Evolutionary conservation across 176 grass and related monocot species (phyloP), one percentile per base, ranked within the genome.

Genomic region (Tillandsia leiboldiana): DNA sequence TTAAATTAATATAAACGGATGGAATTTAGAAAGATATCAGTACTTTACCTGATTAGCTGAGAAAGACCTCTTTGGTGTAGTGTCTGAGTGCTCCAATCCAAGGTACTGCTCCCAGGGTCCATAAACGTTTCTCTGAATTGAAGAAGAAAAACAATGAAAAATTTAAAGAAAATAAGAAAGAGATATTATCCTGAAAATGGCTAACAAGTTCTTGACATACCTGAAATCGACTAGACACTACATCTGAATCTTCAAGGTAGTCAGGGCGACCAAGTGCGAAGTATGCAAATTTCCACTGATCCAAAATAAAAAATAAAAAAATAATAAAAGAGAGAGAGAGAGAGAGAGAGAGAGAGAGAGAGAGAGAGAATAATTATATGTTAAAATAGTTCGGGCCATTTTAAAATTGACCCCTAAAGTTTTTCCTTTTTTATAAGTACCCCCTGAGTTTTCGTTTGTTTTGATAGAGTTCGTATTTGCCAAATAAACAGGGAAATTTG

Each of bases 261-360:
- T 91, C 89, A 57, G 73, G 22, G 20, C 85, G 82, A 64, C 71
- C 65, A n/a, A 69, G 66, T 33, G 73, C 72, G 65, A 91, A 61
- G 74, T 67, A 70, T 61, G 85, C 85, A 80, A 91, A 82, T 67
- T 88, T 91, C 89, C 89, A 91, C 89, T 91, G 73, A 53, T 66
- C 69, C 12, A 79, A 79, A 78, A 26, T 33, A 83, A 59, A 15
- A 69, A 59, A 48, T 18, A n/a, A 11, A 54, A 42, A 24, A 75
- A 13, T 3, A 49, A 67, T 20, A 20, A 20, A 20, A 20, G 20
- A 20, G 20, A 20, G 20, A 20, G 20, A 20, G 20, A 20, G 20
- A 20, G 20, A 20, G 20, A 20, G 20, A 20, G 20, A 20, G 20
- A 20, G 20, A 20, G 20, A 20, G 20, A 20, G 20, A 20, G 20